Evolutionary conservation across 2,329 filamentous ascomycete species (phyloP).

Genomic region (Epichloe uncinata): DNA sequence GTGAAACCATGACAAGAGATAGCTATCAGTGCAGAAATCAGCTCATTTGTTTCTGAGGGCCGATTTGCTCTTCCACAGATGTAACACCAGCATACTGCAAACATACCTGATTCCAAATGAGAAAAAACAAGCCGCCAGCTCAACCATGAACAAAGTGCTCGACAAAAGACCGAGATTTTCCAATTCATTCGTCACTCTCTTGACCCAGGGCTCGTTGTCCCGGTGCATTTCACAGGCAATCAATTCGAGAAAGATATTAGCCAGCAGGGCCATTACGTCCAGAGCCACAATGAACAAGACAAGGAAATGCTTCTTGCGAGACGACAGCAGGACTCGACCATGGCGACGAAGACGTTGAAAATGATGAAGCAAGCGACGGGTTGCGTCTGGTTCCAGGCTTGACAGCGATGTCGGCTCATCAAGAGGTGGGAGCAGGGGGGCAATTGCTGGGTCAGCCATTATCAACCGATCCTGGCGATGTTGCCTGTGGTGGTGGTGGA

Average conservation of each 20-base stretch:
- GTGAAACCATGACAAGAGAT: constrained; percentile 47
- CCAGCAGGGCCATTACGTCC: constrained; percentile 31
- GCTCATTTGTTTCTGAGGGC: background rate
- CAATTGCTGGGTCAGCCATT: background rate
- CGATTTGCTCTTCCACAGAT: background rate
- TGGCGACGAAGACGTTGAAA: constrained; percentile 4
- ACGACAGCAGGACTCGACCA: constrained; percentile 16
- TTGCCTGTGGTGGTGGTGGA: background rate
- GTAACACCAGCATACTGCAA: background rate
- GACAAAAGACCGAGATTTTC: constrained; percentile 42
- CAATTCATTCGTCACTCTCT: constrained; percentile 24
- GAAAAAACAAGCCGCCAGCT: constrained; percentile 45
- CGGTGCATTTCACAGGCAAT: constrained; percentile 33
- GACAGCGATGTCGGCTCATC: background rate
- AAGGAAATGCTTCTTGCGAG: constrained; percentile 30
- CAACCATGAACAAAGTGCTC: constrained; percentile 50
- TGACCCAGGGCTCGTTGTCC: constrained; percentile 28
- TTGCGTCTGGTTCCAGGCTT: background rate
- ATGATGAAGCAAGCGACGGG: constrained; percentile 1
- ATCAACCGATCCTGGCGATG: background rate
- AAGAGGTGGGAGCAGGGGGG: constrained; percentile 1
- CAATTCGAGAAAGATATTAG: constrained; percentile 34
- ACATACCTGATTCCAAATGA: constrained; percentile 47
- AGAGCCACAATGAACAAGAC: constrained; percentile 30
- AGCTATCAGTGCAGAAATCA: constrained; percentile 24